phyloP scores from a whole-genome alignment of 2,329 filamentous ascomycete genomes.

The Paracorniculantispora psalliotae region DNA sequence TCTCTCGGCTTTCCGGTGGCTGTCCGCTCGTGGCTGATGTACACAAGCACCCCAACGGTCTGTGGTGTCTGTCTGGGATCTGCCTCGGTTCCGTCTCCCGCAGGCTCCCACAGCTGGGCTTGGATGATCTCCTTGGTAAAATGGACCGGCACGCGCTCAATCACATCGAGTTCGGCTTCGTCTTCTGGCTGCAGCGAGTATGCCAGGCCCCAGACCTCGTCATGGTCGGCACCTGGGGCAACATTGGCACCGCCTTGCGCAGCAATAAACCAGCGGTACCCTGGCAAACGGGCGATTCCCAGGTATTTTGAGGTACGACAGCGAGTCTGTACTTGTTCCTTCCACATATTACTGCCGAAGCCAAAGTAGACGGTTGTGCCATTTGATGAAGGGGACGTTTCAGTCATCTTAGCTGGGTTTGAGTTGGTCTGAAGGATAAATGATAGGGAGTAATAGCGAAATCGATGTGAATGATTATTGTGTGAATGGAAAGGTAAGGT shows the following conservation, averaged over 20 bases:
- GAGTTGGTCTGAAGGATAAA: not conserved
- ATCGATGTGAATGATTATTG: no score
- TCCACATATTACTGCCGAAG: conserved; percentile 6
- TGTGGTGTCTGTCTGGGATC: not conserved
- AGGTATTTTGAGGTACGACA: not conserved
- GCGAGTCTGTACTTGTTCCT: conserved; percentile 3
- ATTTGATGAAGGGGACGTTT: not conserved
- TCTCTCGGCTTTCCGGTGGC: not conserved
- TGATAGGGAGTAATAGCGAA: no score
- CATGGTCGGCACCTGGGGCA: not conserved
- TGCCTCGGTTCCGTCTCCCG: not conserved
- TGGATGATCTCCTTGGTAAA: not conserved
- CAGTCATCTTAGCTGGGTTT: not conserved
- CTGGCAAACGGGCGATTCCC: not conserved
- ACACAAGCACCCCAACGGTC: not conserved
- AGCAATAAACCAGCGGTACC: conserved; percentile 5
- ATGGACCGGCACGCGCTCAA: not conserved
- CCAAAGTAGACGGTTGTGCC: not conserved
- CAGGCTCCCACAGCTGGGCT: not conserved
- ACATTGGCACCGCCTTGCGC: conserved; percentile 5
- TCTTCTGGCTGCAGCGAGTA: conserved; percentile 1
- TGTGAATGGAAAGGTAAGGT: no score
- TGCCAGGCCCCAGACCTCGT: conserved; percentile 3
- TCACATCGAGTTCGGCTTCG: not conserved
- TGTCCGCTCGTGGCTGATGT: conserved; percentile 1